Conservation (phyloP, 2,329 filamentous ascomycete species). For the Colletotrichum acutatum region DNA sequence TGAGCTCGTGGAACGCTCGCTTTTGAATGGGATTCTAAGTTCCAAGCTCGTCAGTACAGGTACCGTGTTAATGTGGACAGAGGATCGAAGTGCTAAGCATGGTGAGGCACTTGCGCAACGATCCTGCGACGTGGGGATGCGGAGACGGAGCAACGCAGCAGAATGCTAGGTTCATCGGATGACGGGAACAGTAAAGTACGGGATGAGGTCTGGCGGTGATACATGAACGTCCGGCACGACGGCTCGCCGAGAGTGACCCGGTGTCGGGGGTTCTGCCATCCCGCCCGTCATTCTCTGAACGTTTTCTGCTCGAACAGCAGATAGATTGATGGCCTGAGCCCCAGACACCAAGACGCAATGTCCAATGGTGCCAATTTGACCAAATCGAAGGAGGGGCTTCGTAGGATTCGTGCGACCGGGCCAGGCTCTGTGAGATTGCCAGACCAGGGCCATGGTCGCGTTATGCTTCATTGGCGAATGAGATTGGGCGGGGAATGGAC, state of each 20-base stretch:
- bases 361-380: background rate
- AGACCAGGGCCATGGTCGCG: conserved; percentile 12
- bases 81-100: conserved; percentile 6
- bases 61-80: background rate
- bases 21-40: background rate
- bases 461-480: conserved; percentile 12
- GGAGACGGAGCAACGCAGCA: background rate
- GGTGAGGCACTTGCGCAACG: conserved; percentile 32
- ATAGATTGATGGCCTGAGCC: background rate
- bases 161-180: conserved; percentile 18
- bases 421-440: conserved; percentile 15
- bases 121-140: conserved; percentile 23
- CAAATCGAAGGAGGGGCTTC: conserved; percentile 3
- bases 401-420: conserved; percentile 15
- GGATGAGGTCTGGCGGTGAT: conserved; percentile 1
- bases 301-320: background rate
- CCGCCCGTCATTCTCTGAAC: background rate
- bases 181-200: conserved; percentile 8
- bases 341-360: background rate
- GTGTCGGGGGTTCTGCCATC: background rate
- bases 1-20: background rate
- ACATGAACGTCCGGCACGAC: background rate
- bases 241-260: conserved; percentile 8
- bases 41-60: background rate
- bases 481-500: conserved; percentile 15